Evolutionary conservation across 1,284 basidiomycete species (phyloP).

Genomic region (Pulveroboletus sp.): DNA sequence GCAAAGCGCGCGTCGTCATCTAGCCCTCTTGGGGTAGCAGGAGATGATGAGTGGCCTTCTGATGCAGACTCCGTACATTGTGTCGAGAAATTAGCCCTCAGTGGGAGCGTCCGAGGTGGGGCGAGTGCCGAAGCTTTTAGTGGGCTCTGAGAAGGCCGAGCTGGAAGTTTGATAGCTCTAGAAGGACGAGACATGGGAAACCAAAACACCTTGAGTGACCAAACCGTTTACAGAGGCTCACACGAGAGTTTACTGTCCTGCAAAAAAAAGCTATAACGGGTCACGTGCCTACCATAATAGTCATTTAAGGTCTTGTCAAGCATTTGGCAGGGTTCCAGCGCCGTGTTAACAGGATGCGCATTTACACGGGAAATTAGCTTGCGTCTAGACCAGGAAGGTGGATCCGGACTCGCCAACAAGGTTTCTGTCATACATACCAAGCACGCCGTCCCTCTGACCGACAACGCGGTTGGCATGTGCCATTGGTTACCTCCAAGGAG

Average conservation of each 20-base stretch:
- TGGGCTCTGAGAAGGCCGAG: slow-evolving; percentile 12
- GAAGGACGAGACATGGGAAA: slow-evolving; percentile 26
- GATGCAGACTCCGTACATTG: neutral
- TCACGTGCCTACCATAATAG: slow-evolving; percentile 23
- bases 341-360: too few relatives aligned
- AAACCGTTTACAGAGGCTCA: too few relatives aligned
- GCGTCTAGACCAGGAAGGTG: neutral
- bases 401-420: slow-evolving; percentile 7
- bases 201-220: neutral
- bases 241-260: neutral
- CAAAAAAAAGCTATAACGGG: slow-evolving; percentile 12
- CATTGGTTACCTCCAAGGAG: slow-evolving; percentile 17
- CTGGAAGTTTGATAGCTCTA: slow-evolving; percentile 8
- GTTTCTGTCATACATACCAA: neutral
- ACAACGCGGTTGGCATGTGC: slow-evolving; percentile 23
- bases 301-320: too few relatives aligned
- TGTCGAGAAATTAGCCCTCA: slow-evolving; percentile 17
- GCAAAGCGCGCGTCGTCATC: slow-evolving; percentile 37
- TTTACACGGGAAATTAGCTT: too few relatives aligned
- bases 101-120: slow-evolving; percentile 14
- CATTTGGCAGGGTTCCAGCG: too few relatives aligned
- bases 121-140: slow-evolving; percentile 15
- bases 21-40: neutral
- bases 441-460: slow-evolving; percentile 5
- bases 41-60: slow-evolving; percentile 1